phyloP scores from a whole-genome alignment of 225 moss, liverwort and hornwort species.

The Rhytidiadelphus loreus region DNA sequence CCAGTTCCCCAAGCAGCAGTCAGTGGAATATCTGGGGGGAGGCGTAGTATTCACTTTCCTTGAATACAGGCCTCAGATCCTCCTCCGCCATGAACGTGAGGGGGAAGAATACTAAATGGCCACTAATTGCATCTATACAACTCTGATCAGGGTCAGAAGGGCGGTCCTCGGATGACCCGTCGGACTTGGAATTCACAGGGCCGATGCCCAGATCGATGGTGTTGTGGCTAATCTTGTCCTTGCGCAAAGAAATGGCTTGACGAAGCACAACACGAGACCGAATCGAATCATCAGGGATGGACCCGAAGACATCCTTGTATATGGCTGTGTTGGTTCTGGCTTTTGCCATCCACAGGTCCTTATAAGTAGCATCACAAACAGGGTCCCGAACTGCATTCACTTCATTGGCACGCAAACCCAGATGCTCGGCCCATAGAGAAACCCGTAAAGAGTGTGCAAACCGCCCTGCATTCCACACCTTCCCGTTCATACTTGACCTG shows the following conservation, averaged over 20 bases:
- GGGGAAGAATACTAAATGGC: slow-evolving; percentile 44
- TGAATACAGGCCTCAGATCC: slow-evolving; percentile 59
- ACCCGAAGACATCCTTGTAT: slow-evolving; percentile 32
- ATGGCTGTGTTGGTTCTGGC: slow-evolving; percentile 30
- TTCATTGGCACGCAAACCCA: slow-evolving; percentile 32
- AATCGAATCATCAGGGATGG: slow-evolving; percentile 46
- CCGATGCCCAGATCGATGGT: slow-evolving; percentile 58
- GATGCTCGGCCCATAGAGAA: slow-evolving; percentile 48
- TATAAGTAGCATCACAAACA: slow-evolving; percentile 43
- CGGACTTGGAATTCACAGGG: not conserved
- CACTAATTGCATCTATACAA: slow-evolving; percentile 44
- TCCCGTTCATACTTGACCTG: slow-evolving; percentile 48
- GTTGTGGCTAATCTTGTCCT: slow-evolving; percentile 41
- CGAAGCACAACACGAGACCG: slow-evolving; percentile 40
- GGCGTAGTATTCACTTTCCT: slow-evolving; percentile 66
- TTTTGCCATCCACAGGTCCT: slow-evolving; percentile 40
- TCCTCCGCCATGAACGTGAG: slow-evolving; percentile 51
- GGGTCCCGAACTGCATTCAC: slow-evolving; percentile 31
- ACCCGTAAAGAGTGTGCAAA: slow-evolving; percentile 50
- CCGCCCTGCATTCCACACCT: slow-evolving; percentile 48
- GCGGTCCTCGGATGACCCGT: not conserved
- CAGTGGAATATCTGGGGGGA: slow-evolving; percentile 55
- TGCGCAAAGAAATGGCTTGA: slow-evolving; percentile 31
- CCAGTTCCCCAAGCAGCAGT: not conserved
- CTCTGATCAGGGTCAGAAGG: slow-evolving; percentile 11